Evolutionary conservation across 2,329 filamentous ascomycete genomes (phyloP).

Genomic region (Colletotrichum limetticola): DNA sequence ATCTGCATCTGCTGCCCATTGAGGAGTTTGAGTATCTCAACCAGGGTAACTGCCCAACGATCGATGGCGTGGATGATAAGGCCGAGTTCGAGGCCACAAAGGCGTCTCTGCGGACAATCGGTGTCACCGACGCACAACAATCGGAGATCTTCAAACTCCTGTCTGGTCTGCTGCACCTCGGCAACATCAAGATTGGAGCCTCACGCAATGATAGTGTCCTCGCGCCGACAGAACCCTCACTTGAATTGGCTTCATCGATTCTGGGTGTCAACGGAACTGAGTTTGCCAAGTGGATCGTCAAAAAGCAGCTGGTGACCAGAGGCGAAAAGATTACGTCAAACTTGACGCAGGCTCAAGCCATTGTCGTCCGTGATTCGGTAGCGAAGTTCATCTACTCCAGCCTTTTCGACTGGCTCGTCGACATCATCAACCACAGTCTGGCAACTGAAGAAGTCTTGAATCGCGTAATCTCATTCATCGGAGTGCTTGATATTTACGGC

Average conservation of each 20-base stretch:
- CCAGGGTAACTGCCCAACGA: slow-evolving; percentile 89
- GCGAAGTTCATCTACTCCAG: slow-evolving; percentile 99
- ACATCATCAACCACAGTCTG: slow-evolving; percentile 91
- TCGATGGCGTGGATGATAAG: slow-evolving; percentile 95
- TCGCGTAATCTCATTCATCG: slow-evolving; percentile 90
- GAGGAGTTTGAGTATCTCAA: slow-evolving; percentile 97
- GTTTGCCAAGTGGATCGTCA: slow-evolving; percentile 98
- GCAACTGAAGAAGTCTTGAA: slow-evolving; percentile 88
- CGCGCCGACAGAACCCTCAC: slow-evolving; percentile 80
- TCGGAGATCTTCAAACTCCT: slow-evolving; percentile 88
- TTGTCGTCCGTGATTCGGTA: slow-evolving; percentile 95
- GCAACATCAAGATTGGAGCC: slow-evolving; percentile 95
- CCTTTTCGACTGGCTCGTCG: slow-evolving; percentile 98
- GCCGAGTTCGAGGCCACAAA: slow-evolving; percentile 92
- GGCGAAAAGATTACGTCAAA: slow-evolving; percentile 99
- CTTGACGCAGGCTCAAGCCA: slow-evolving; percentile 90
- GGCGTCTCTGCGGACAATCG: slow-evolving; percentile 87
- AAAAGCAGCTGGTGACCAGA: slow-evolving; percentile 96
- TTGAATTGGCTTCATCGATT: slow-evolving; percentile 84
- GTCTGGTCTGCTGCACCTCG: slow-evolving; percentile 90
- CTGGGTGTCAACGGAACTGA: slow-evolving; percentile 87
- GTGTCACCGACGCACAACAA: slow-evolving; percentile 80
- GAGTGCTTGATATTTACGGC: slow-evolving; percentile 98
- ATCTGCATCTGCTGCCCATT: slow-evolving; percentile 81
- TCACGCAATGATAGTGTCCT: slow-evolving; percentile 90